phyloP scores from a whole-genome alignment of 495 filamentous ascomycete genomes.

The Penicillium flavigenum region DNA sequence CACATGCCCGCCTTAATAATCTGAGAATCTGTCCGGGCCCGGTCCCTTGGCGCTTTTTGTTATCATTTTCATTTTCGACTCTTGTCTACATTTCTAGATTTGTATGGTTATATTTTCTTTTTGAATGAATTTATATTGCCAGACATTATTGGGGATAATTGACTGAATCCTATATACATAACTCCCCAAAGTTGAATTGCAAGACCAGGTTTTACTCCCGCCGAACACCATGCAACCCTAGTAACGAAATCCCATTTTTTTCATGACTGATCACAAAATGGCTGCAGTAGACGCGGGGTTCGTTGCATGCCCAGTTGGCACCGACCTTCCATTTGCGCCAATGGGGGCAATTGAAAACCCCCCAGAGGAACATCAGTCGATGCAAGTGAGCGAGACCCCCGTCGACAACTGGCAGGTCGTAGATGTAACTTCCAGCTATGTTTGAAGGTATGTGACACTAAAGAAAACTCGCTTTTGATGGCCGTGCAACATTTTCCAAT shows the following conservation, averaged over 20 bases:
- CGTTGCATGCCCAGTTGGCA: slow-evolving; percentile 6
- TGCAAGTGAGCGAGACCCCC: background rate
- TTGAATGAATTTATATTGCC: background rate
- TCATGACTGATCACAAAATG: slow-evolving; percentile 7
- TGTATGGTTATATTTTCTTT: background rate
- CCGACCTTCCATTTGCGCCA: slow-evolving; percentile 13
- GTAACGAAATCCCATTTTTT: slow-evolving; percentile 1
- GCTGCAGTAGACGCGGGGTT: slow-evolving; percentile 9
- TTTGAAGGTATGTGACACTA: slow-evolving; percentile 3
- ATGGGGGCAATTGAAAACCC: slow-evolving; percentile 5
- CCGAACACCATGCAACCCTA: slow-evolving; percentile 14
- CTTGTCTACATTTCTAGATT: background rate
- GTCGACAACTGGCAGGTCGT: background rate
- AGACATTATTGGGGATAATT: background rate
- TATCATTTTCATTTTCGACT: background rate
- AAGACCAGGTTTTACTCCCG: slow-evolving; percentile 10
- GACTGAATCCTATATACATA: slow-evolving; percentile 12
- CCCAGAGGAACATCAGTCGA: slow-evolving; percentile 1
- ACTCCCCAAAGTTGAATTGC: background rate
- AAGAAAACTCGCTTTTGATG: slow-evolving; percentile 1
- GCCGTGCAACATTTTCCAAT: slow-evolving; percentile 20
- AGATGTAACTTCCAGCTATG: background rate
- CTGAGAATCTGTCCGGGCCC: background rate
- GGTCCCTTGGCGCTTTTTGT: slow-evolving; percentile 4
- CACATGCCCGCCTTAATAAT: slow-evolving; percentile 15